Evolutionary conservation across 1,139 yeast genomes (phyloP), one percentile per base, ranked within the genome.

Genomic region (Protomyces pachydermus): DNA sequence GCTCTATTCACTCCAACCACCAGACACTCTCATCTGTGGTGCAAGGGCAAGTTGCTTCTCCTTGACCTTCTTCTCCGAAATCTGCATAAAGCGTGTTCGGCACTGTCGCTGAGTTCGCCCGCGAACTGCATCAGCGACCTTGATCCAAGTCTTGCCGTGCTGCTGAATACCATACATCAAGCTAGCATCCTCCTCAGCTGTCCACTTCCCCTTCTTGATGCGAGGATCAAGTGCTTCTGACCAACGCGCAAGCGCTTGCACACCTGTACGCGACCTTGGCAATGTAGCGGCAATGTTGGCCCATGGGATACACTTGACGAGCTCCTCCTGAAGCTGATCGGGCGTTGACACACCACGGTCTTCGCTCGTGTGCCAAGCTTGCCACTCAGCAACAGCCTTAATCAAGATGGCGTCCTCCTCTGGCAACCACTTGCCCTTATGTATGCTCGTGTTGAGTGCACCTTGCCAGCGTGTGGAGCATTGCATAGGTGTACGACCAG

Each of bases 201-300:
- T 79, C 98, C 98, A 91, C 3, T 88, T 86, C 69, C 97, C 77
- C 70, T 88, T 91, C 66, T 85, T 84, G 3, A 93, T 86, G 70
- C 76, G 81, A 1, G 97, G 97, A 70, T 89, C 95, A 66, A 91
- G 76, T 1, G 91, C 96, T 71, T 91, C 98, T 23, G 87, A 84
- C 74, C 90, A 91, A 69, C 98, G 77, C 72, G 91, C 91, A 1
- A 96, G 90, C 76, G 97, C 91, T 76, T 91, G 98, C 74, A 91
- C 97, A 72, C 91, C 97, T 0, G 96, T 91, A 71, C 98, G 79
- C 2, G 62, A 48, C 3, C 65, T 48, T 3, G 65, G 65, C 25
- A 62, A 50, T 14, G 48, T 54, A 10, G 39, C 51, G 8, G 65
- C 65, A 37, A 61, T 56, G 45, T 61, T 50, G 18, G 50, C 35